Conservation (phyloP, 805 yeast genomes). For the Ogataea nitratoaversa region DNA sequence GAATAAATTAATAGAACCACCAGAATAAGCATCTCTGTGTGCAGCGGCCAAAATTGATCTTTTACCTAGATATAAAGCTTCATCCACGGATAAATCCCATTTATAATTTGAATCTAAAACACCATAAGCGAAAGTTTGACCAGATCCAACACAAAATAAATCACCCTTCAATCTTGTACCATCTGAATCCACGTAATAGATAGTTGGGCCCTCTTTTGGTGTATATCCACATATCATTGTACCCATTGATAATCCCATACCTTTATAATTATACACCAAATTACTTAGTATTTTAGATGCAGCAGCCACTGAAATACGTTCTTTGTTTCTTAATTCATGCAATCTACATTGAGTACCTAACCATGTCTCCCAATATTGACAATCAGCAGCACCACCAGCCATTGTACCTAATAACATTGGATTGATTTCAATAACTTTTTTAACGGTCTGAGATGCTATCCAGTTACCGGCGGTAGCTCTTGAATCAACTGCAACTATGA, state of each 20-base stretch:
- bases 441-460: conserved; percentile 97
- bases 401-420: conserved; percentile 92
- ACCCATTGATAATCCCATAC: conserved; percentile 99
- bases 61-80: conserved; percentile 90
- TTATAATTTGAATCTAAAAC: conserved; percentile 88
- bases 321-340: conserved; percentile 91
- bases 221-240: conserved; percentile 98
- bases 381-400: conserved; percentile 99
- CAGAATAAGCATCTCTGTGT: conserved; percentile 97
- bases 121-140: conserved; percentile 99
- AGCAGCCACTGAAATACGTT: conserved; percentile 92
- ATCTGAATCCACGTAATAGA: conserved; percentile 94
- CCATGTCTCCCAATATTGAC: conserved; percentile 99
- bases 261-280: conserved; percentile 89
- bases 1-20: conserved; percentile 91
- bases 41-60: conserved; percentile 96
- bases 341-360: conserved; percentile 93
- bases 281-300: conserved; percentile 92
- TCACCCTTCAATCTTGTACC: conserved; percentile 96
- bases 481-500: conserved; percentile 94
- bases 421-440: conserved; percentile 94
- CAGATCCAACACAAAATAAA: conserved; percentile 95
- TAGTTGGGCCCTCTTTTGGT: conserved; percentile 90
- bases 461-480: conserved; percentile 97
- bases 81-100: conserved; percentile 91